These are phyloP conservation scores for Dothistroma pini DNA, from an alignment of 2,329 filamentous ascomycete species.

Conservation along the genomic window DNA sequence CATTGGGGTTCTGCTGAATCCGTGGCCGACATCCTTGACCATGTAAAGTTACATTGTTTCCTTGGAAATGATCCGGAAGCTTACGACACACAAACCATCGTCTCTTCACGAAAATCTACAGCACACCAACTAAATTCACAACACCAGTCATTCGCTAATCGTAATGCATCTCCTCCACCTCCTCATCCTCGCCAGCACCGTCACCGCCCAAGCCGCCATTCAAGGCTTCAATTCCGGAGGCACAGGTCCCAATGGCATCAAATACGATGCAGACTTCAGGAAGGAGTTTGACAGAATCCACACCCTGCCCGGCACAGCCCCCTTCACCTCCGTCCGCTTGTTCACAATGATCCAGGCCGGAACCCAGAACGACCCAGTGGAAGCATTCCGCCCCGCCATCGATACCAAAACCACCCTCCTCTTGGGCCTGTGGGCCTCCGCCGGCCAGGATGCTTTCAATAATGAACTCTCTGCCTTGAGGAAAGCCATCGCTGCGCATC, in stretches of 20 bases:
- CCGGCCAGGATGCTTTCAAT: conserved; percentile 49
- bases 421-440: conserved; percentile 70
- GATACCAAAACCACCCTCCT: conserved; percentile 72
- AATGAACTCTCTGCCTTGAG: conserved; percentile 73
- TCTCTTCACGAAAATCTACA: background rate
- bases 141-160: background rate
- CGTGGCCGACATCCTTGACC: background rate
- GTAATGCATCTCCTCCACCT: background rate
- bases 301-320: conserved; percentile 55
- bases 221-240: conserved; percentile 6
- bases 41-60: background rate
- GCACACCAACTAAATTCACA: background rate
- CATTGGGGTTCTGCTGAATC: background rate
- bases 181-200: background rate
- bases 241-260: conserved; percentile 6
- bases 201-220: background rate
- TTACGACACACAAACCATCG: background rate
- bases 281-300: conserved; percentile 64
- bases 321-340: conserved; percentile 64
- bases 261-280: conserved; percentile 50
- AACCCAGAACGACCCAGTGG: conserved; percentile 61
- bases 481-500: conserved; percentile 66
- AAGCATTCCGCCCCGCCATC: conserved; percentile 75
- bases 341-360: conserved; percentile 59
- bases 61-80: background rate